Base-by-base conservation (phyloP, 140 eudicot species). In the Bidens hawaiensis region DNA sequence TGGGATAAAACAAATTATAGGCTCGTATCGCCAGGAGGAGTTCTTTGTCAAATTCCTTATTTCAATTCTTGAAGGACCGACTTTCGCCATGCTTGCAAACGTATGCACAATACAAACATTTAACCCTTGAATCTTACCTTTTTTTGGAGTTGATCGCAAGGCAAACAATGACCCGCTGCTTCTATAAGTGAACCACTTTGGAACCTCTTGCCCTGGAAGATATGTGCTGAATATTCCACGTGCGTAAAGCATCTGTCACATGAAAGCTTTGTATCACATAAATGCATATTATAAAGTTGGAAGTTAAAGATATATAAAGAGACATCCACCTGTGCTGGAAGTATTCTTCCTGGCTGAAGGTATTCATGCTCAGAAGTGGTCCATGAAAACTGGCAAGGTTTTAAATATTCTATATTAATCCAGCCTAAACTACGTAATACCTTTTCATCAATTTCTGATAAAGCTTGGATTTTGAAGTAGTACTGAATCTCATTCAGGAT, bases 171-270 rank as follows among this genome's bases (percentile, higher is more conserved):
- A 26, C 6, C 58, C 34, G 2, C n/a, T 18, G 18, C 25, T 56
- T 55, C 17, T 42, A 14, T 71, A 30, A 5, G 58, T 71, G 38
- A 71, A 52, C 65, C 65, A 53, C 17, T 52, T 12, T 0, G 76
- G 71, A 28, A 62, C 33, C 49, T 55, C 57, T 14, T 71, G 11
- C 17, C 70, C 76, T 18, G 21, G 5, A 53, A 62, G 53, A 71
- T 18, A 62, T 18, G 71, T 41, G 65, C 64, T 62, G 50, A 71
- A 71, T 71, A 71, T 23, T 36, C 61, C 76, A 49, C 24, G 62
- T 33, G 46, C 46, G 38, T 9, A 60, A 36, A 36, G 15, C 43
- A 36, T 36, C 43, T 36, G 43, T 36, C 43, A 36, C 43, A 36
- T 10, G 3, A 36, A 36, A 36, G 43, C 12, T 36, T 36, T 36